Evolutionary conservation across 2,329 filamentous ascomycete species (phyloP).

Genomic region (Pseudogymnoascus sp.): DNA sequence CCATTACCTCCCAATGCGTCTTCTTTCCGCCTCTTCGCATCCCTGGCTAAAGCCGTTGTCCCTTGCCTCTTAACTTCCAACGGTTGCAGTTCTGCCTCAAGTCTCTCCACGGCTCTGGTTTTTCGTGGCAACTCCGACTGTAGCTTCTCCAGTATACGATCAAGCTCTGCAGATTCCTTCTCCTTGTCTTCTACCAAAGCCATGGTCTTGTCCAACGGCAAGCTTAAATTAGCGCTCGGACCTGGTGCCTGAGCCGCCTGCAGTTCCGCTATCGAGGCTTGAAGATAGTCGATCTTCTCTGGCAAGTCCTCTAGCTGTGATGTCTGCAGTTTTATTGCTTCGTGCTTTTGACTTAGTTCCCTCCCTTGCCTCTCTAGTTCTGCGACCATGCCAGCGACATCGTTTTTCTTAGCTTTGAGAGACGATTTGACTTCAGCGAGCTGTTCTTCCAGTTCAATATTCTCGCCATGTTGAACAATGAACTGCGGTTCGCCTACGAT

Average conservation of each 20-base stretch:
- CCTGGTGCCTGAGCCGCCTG: slow-evolving; percentile 38
- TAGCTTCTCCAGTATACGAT: slow-evolving; percentile 58
- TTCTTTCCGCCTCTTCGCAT: slow-evolving; percentile 64
- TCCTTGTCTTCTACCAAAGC: slow-evolving; percentile 47
- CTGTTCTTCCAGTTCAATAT: slow-evolving; percentile 68
- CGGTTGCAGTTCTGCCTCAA: slow-evolving; percentile 62
- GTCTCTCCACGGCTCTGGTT: slow-evolving; percentile 58
- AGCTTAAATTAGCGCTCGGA: slow-evolving; percentile 42
- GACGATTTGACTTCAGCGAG: slow-evolving; percentile 64
- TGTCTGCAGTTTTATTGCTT: slow-evolving; percentile 45
- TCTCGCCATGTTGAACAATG: slow-evolving; percentile 77
- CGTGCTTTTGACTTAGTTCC: slow-evolving; percentile 51
- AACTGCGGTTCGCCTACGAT: slow-evolving; percentile 87
- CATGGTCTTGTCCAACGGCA: slow-evolving; percentile 53
- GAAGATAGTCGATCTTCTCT: slow-evolving; percentile 41
- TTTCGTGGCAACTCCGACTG: slow-evolving; percentile 59
- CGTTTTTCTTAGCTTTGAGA: slow-evolving; percentile 72
- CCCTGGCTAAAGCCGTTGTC: slow-evolving; percentile 60
- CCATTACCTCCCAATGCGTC: slow-evolving; percentile 57
- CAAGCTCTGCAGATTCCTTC: slow-evolving; percentile 48
- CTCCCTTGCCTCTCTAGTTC: slow-evolving; percentile 62
- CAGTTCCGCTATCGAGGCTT: slow-evolving; percentile 43
- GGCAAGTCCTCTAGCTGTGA: slow-evolving; percentile 47
- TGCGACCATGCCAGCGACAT: slow-evolving; percentile 66
- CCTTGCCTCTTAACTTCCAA: slow-evolving; percentile 62